Conservation (phyloP, 2,329 filamentous ascomycete species). For the Aspergillus sp. region DNA sequence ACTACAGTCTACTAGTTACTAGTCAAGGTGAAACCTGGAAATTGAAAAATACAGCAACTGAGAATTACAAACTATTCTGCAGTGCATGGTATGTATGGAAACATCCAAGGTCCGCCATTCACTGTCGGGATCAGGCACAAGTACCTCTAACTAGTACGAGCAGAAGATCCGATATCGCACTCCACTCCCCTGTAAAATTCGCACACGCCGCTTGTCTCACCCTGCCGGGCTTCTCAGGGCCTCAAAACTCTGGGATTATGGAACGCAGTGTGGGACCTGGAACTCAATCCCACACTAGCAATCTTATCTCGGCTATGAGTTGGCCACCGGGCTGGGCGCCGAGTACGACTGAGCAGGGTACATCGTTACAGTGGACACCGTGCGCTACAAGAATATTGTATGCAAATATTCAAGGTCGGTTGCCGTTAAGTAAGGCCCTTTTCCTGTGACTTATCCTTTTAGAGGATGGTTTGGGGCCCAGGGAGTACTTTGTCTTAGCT, state of each 20-base stretch:
- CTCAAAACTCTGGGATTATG: neutral
- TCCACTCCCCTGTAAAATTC: neutral
- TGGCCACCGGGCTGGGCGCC: neutral
- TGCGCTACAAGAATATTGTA: neutral
- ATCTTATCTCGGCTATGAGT: conserved; percentile 30
- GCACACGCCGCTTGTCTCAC: neutral
- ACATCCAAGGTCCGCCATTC: neutral
- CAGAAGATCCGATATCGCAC: conserved; percentile 30
- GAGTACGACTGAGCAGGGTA: neutral
- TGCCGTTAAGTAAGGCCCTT: neutral
- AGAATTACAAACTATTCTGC: neutral
- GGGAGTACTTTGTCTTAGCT: neutral
- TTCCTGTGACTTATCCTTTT: neutral
- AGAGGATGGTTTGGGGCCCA: neutral
- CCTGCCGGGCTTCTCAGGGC: neutral
- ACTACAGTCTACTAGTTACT: too few relatives aligned
- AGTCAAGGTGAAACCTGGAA: neutral
- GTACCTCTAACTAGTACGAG: neutral
- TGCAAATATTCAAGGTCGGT: neutral
- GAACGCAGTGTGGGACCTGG: neutral
- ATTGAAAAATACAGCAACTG: conserved; percentile 5
- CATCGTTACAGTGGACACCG: neutral
- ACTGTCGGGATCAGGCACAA: neutral
- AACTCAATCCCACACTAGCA: conserved; percentile 24
- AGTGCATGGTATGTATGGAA: neutral